Evolutionary conservation across 1,284 basidiomycete species (phyloP).

Genomic region (Trichosporon faecale): DNA sequence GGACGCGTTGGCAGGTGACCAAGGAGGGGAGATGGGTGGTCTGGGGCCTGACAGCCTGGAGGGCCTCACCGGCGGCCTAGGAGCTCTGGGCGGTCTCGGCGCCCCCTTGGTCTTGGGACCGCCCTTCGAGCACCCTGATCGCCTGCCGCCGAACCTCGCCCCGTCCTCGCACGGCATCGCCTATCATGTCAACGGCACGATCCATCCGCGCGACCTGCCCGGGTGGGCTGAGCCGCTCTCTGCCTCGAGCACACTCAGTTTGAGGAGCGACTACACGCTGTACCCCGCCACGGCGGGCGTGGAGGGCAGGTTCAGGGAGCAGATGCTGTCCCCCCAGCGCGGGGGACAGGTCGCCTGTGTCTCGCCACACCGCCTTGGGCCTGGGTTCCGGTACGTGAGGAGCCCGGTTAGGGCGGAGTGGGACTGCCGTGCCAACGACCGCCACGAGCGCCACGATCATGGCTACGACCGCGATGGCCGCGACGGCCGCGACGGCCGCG

Average conservation of each 20-base stretch:
- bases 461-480: not conserved
- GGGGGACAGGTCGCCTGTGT: not conserved
- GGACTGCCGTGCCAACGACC: not conserved
- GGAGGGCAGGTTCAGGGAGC: not conserved
- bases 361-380: not conserved
- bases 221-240: not conserved
- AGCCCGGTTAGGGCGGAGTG: not conserved
- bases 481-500: not conserved
- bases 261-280: conserved; percentile 1
- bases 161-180: not conserved
- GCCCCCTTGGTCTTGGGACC: not conserved
- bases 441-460: not conserved
- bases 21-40: no score
- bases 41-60: not conserved
- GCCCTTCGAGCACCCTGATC: not conserved
- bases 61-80: not conserved
- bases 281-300: not conserved
- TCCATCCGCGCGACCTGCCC: not conserved
- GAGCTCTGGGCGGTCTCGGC: not conserved
- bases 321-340: not conserved
- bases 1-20: no score
- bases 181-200: not conserved
- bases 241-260: not conserved
- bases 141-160: no score
- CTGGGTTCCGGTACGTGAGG: not conserved